Conservation (phyloP, 176 grass and related monocot species). For the Alopecurus myosuroides region DNA sequence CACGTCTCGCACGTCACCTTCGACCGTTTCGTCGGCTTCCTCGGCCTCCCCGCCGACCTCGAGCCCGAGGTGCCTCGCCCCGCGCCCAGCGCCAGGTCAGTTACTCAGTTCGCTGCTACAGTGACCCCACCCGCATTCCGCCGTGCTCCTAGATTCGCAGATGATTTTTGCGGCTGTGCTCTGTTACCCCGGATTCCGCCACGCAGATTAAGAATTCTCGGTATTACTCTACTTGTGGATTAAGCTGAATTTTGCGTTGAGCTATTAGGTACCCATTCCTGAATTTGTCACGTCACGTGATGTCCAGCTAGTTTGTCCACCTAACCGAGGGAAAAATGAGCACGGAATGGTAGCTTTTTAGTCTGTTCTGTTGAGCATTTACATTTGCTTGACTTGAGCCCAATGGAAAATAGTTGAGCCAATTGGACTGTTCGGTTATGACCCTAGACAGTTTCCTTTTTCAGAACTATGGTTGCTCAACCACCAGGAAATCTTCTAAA, state of each 20-base stretch:
- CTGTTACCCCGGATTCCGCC: not conserved
- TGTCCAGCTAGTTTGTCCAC: not conserved
- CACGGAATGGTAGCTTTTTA: not conserved
- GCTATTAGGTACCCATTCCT: not conserved
- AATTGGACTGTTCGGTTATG: not conserved
- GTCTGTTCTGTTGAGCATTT: not conserved
- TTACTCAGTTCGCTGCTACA: not conserved
- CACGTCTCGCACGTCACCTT: conserved; percentile 97
- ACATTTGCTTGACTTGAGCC: not conserved
- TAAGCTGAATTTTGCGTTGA: not conserved
- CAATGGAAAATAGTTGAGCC: not conserved
- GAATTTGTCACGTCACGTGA: not conserved
- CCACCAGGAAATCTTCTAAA: conserved; percentile 18
- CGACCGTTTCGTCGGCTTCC: conserved; percentile 90
- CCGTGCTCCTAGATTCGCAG: not conserved
- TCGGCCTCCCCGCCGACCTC: conserved; percentile 90
- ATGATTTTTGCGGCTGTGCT: not conserved
- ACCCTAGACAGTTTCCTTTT: not conserved
- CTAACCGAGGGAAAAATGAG: conserved; percentile 11
- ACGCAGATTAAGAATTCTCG: not conserved
- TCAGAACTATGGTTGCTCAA: not conserved
- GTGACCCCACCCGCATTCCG: not conserved
- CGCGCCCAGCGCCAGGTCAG: conserved; percentile 84
- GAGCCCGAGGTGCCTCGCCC: conserved; percentile 68
- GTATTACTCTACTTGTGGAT: not conserved